These are phyloP conservation scores for Graphilbum fragrans DNA, from an alignment of 2,329 filamentous ascomycete genomes.

Conservation along the genomic window DNA sequence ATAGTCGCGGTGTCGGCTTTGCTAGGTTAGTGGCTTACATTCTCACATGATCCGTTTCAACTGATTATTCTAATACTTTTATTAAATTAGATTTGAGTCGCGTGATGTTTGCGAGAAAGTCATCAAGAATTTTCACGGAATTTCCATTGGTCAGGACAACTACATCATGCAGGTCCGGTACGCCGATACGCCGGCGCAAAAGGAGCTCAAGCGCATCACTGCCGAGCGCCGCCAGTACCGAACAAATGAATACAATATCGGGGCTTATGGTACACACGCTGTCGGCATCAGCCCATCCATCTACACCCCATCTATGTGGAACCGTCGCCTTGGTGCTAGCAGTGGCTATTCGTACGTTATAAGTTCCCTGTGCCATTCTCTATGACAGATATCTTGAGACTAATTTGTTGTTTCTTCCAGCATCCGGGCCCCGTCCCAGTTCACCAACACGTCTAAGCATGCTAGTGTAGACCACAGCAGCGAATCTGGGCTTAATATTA, in stretches of 20 bases:
- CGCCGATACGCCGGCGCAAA: constrained; percentile 92
- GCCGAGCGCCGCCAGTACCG: constrained; percentile 92
- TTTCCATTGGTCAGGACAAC: constrained; percentile 62
- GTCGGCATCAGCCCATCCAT: constrained; percentile 43
- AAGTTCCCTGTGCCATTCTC: constrained; percentile 6
- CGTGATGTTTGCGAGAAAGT: constrained; percentile 86
- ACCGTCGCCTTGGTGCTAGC: constrained; percentile 16
- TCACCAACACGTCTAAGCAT: not conserved
- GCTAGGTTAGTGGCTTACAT: constrained; percentile 56
- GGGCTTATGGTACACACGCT: constrained; percentile 51
- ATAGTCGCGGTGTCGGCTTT: constrained; percentile 94
- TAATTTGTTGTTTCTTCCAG: not conserved
- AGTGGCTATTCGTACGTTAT: constrained; percentile 12
- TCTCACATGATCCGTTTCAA: not conserved
- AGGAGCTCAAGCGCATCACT: constrained; percentile 91
- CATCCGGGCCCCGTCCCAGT: not conserved
- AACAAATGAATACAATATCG: constrained; percentile 85
- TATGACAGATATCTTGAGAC: not conserved
- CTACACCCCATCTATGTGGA: constrained; percentile 26
- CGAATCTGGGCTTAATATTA: not conserved
- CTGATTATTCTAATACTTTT: too few relatives aligned
- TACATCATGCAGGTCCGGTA: constrained; percentile 89
- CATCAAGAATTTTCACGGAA: constrained; percentile 75
- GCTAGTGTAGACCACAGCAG: not conserved
- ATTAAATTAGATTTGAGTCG: constrained; percentile 61